phyloP scores from a whole-genome alignment of 2,329 filamentous ascomycete genomes.

The Xylariaceae sp. region DNA sequence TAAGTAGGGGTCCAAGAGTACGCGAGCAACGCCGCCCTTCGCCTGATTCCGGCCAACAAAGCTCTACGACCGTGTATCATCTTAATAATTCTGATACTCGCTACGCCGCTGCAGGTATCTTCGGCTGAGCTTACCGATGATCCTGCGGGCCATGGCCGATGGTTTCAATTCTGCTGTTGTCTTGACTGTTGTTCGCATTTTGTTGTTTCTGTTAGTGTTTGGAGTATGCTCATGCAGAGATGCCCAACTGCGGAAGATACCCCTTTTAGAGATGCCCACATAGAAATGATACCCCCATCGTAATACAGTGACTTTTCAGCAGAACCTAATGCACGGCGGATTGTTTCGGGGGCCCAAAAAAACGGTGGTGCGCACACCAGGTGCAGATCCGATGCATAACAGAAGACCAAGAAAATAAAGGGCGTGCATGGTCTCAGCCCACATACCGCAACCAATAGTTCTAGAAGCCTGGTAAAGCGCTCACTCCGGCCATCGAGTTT shows the following conservation, averaged over 20 bases:
- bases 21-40: no score
- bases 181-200: constrained; percentile 4
- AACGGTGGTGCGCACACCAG: constrained; percentile 8
- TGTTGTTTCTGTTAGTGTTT: constrained; percentile 3
- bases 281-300: constrained; percentile 22
- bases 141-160: no score
- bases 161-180: constrained; percentile 11
- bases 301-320: constrained; percentile 8
- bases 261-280: constrained; percentile 25
- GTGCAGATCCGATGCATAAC: constrained; percentile 11
- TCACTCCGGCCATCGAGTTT: constrained; percentile 1
- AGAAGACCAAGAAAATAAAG: background rate
- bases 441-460: background rate
- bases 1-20: background rate
- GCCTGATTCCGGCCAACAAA: no score
- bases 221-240: constrained; percentile 22
- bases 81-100: background rate
- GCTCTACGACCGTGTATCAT: background rate
- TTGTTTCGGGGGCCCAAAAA: background rate
- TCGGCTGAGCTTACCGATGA: no score
- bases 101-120: background rate
- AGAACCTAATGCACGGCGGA: constrained; percentile 8
- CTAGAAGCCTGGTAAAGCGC: constrained; percentile 3
- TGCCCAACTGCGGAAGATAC: constrained; percentile 31
- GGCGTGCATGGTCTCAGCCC: background rate